phyloP scores from a whole-genome alignment of 768 basidiomycete genomes.

The Cyclocybe aegerita region DNA sequence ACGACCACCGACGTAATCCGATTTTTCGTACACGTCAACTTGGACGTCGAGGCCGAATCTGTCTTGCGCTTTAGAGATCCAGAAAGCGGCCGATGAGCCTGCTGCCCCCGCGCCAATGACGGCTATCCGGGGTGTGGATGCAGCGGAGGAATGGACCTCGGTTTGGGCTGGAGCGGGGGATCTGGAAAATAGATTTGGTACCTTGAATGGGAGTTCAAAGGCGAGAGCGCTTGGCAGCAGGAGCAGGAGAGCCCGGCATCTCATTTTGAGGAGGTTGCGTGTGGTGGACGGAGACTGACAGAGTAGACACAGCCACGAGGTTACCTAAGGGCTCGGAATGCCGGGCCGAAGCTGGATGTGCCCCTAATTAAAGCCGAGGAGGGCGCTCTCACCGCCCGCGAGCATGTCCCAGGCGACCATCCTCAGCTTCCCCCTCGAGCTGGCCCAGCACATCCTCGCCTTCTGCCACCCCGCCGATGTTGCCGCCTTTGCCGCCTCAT shows the following conservation, averaged over 20 bases:
- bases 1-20: slow-evolving; percentile 82
- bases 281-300: background rate
- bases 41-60: slow-evolving; percentile 68
- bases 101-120: slow-evolving; percentile 91
- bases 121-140: slow-evolving; percentile 59
- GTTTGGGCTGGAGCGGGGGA: slow-evolving; percentile 15
- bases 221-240: slow-evolving; percentile 33
- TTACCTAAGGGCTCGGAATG: background rate
- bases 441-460: slow-evolving; percentile 56
- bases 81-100: slow-evolving; percentile 81
- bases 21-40: slow-evolving; percentile 83
- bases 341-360: background rate
- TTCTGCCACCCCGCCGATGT: slow-evolving; percentile 59
- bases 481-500: slow-evolving; percentile 57
- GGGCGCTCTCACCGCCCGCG: slow-evolving; percentile 2
- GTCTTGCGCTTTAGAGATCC: slow-evolving; percentile 79
- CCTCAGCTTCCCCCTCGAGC: slow-evolving; percentile 53
- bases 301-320: background rate
- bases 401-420: slow-evolving; percentile 14
- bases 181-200: slow-evolving; percentile 50
- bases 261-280: slow-evolving; percentile 15
- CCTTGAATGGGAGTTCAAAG: slow-evolving; percentile 52
- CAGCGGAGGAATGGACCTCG: slow-evolving; percentile 11
- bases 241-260: slow-evolving; percentile 22
- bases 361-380: background rate